These are phyloP conservation scores for Fusarium torulosum DNA, from an alignment of 2,329 filamentous ascomycete species.

Conservation along the genomic window DNA sequence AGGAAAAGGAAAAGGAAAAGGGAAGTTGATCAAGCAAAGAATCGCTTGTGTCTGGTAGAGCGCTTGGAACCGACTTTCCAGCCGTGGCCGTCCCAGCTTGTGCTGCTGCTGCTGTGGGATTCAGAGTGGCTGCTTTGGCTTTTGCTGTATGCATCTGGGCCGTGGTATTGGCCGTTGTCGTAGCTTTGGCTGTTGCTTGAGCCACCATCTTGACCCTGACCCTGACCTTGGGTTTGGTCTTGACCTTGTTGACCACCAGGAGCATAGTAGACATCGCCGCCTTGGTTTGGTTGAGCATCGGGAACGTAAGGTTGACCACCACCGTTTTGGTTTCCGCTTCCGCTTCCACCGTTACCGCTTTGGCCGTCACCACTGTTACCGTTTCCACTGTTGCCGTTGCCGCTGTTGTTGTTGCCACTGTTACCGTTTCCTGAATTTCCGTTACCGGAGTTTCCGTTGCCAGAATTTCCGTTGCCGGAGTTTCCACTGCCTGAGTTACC, in stretches of 20 bases:
- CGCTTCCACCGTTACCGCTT: constrained; percentile 6
- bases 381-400: constrained; percentile 9
- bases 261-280: constrained; percentile 1
- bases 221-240: not conserved
- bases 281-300: constrained; percentile 1
- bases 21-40: constrained; percentile 34
- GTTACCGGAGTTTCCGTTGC: not conserved
- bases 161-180: constrained; percentile 27
- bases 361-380: constrained; percentile 17
- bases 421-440: constrained; percentile 9
- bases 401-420: constrained; percentile 15
- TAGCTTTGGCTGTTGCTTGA: constrained; percentile 12
- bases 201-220: constrained; percentile 1
- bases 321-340: not conserved
- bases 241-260: not conserved
- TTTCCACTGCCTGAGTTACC: constrained; percentile 1
- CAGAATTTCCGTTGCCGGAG: not conserved
- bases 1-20: constrained; percentile 17
- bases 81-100: constrained; percentile 24
- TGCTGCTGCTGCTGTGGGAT: constrained; percentile 10
- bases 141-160: constrained; percentile 18
- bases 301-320: not conserved
- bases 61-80: constrained; percentile 30
- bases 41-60: constrained; percentile 31
- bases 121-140: constrained; percentile 1